Evolutionary conservation across 148 eudicot genomes (phyloP), one percentile per base, ranked within the genome.

Genomic region (Spergularia marina): DNA sequence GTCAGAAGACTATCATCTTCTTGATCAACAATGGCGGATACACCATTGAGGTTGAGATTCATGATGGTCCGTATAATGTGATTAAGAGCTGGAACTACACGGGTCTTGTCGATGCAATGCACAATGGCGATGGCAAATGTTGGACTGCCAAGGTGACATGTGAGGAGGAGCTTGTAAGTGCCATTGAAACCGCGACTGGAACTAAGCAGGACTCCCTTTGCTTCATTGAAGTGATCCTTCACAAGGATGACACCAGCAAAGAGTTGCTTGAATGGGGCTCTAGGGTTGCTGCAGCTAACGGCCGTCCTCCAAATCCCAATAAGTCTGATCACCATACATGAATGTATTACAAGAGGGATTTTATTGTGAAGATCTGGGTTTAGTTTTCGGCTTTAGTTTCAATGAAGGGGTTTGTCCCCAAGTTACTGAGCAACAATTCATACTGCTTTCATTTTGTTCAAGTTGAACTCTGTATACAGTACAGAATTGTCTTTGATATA

Each of bases 11-110:
- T 49, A 92, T 92, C 53, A 90, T 92, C 82, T 92, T 90, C 84
- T 83, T 92, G 77, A 90, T 92, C 39, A 92, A 92, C 89, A 92
- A 92, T 71, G 97, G 97, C n/a, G 97, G 97, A 70, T 92, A 92
- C 87, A 90, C 94, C 55, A 92, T 92, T 9, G 97, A 92, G 65
- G 97, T 92, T 4, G 97, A 92, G 82, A 92, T 92, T 72, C 97
- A 92, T 73, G 97, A 92, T 10, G 97, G 97, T 41, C 97, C 97
- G 56, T 92, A 92, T 79, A 92, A 92, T 65, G 93, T 91, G 68
- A 91, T 91, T 53, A 87, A 91, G 85, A 91, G 89, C 83, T 91
- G 96, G 96, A 85, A 91, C 74, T 91, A 91, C 86, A 89, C 93
- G 49, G 91, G 74, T 3, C 80, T 91, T n/a, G 90, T 91, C 15